Conservation (phyloP, 208 protist species). For the Balamuthia mandrillaris region DNA sequence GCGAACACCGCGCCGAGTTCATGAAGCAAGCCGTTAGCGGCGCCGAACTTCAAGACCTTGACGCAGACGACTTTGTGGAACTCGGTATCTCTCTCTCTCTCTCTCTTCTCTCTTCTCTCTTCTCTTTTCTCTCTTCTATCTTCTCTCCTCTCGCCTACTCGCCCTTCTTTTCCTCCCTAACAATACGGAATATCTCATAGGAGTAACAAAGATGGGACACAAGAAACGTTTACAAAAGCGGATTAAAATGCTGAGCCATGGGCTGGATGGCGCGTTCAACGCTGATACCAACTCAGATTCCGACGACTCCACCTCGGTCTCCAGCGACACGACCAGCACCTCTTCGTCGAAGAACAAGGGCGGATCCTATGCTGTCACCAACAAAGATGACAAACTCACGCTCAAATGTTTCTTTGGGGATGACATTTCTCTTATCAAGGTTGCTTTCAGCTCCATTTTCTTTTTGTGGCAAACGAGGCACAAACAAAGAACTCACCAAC, state of each 20-base stretch:
- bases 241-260: neutral
- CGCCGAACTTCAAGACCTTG: neutral
- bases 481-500: too few species aligned
- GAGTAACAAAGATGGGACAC: slow-evolving; percentile 9
- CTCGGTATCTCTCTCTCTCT: too few species aligned
- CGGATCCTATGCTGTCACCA: neutral
- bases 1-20: slow-evolving; percentile 2
- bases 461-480: too few species aligned
- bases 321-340: neutral
- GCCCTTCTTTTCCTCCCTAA: too few species aligned
- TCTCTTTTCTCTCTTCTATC: too few species aligned
- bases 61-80: neutral
- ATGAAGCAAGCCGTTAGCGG: neutral
- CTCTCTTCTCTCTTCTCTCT: too few species aligned
- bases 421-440: neutral
- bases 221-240: neutral
- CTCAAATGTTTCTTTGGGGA: neutral
- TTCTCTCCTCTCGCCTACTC: too few species aligned
- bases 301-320: neutral
- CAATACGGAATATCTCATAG: too few species aligned
- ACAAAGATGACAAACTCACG: neutral
- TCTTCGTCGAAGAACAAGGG: neutral
- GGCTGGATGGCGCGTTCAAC: neutral
- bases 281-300: neutral
- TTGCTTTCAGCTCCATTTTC: too few species aligned